Percentiles rank a stretch among this genome's conserved stretches.
phyloP scores from a whole-genome alignment of 495 filamentous ascomycete species.

The Penicillium parvum region DNA sequence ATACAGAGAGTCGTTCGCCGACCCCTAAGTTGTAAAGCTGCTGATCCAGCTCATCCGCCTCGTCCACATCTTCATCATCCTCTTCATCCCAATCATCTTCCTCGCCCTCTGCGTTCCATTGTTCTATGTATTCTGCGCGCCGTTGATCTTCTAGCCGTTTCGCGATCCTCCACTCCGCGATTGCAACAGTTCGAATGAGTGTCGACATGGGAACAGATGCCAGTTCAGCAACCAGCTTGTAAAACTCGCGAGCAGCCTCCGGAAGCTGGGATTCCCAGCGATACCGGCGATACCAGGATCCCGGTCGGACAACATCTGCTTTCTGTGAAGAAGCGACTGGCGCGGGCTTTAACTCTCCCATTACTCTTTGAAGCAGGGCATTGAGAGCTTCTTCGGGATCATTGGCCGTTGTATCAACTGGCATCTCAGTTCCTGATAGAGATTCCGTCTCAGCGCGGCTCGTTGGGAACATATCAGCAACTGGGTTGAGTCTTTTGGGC shows the following conservation, averaged over 20 bases:
- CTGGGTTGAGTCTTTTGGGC: conserved; percentile 23
- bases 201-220: conserved; percentile 44
- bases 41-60: conserved; percentile 27
- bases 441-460: conserved; percentile 16
- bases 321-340: conserved; percentile 28
- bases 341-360: conserved; percentile 29
- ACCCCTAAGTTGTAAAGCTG: conserved; percentile 27
- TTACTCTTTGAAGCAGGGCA: conserved; percentile 35
- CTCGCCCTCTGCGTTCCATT: conserved; percentile 8
- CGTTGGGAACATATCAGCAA: conserved; percentile 52
- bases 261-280: conserved; percentile 53
- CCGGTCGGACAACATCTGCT: conserved; percentile 39
- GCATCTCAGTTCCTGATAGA: conserved; percentile 3
- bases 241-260: conserved; percentile 50
- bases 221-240: conserved; percentile 49
- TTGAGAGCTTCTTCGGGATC: conserved; percentile 29
- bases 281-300: conserved; percentile 55
- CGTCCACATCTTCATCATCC: conserved; percentile 26
- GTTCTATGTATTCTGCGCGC: conserved; percentile 23
- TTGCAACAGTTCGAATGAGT: conserved; percentile 44
- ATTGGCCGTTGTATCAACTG: conserved; percentile 5
- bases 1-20: too few relatives aligned
- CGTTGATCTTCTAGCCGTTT: conserved; percentile 37
- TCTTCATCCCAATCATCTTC: conserved; percentile 16
- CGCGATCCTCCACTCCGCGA: conserved; percentile 43